Conservation (phyloP, 805 yeast species). For the Monosporozyma servazzii region DNA sequence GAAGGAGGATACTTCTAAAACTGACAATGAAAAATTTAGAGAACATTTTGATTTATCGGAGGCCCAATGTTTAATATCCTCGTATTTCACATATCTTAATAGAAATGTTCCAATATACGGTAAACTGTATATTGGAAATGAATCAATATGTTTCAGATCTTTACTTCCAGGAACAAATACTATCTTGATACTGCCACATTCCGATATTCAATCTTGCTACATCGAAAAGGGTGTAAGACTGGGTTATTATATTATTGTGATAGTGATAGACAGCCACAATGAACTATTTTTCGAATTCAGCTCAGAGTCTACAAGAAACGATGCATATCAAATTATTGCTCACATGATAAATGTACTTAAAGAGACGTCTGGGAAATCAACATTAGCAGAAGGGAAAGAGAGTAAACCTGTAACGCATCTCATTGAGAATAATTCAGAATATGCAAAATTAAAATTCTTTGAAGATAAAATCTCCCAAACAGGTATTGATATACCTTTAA, state of each 20-base stretch:
- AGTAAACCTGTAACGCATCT: background rate
- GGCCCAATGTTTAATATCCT: slow-evolving; percentile 45
- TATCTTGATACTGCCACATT: slow-evolving; percentile 71
- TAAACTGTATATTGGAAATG: slow-evolving; percentile 61
- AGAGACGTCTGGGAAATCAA: background rate
- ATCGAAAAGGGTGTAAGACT: slow-evolving; percentile 62
- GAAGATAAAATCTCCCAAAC: slow-evolving; percentile 57
- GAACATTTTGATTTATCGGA: slow-evolving; percentile 55
- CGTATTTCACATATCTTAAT: slow-evolving; percentile 62
- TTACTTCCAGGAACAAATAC: slow-evolving; percentile 69
- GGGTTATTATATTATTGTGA: slow-evolving; percentile 59
- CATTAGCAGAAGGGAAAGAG: background rate
- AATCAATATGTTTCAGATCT: slow-evolving; percentile 70
- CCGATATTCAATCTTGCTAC: slow-evolving; percentile 60
- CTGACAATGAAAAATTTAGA: slow-evolving; percentile 51
- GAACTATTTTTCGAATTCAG: slow-evolving; percentile 72
- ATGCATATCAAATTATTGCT: slow-evolving; percentile 49
- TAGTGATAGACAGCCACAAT: slow-evolving; percentile 66
- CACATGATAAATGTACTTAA: background rate
- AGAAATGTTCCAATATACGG: slow-evolving; percentile 77
- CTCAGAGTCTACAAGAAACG: slow-evolving; percentile 56
- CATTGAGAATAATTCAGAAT: slow-evolving; percentile 27
- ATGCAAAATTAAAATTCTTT: slow-evolving; percentile 54
- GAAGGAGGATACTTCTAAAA: slow-evolving; percentile 34
- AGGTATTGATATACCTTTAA: slow-evolving; percentile 60